Conservation (phyloP, 345 rosid genomes). For the Noccaea bulbosa region DNA sequence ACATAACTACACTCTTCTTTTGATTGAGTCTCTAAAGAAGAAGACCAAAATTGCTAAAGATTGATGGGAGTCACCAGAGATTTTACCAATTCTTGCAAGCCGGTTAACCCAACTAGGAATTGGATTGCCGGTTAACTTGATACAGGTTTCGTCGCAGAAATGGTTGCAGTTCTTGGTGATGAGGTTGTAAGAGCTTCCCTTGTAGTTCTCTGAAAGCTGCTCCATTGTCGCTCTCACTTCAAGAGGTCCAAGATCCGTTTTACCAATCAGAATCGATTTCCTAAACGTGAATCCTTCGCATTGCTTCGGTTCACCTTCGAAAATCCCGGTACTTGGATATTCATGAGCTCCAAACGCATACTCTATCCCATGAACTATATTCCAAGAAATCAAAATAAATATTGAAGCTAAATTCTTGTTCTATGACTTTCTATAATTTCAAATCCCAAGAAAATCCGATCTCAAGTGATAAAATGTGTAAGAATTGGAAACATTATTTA, state of each 20-base stretch:
- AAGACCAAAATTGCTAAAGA: background rate
- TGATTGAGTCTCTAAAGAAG: no score
- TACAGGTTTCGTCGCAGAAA: constrained; percentile 88
- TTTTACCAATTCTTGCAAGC: constrained; percentile 89
- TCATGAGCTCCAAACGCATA: constrained; percentile 99
- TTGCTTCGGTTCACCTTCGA: constrained; percentile 89
- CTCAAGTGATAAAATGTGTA: constrained; percentile 33
- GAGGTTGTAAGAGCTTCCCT: constrained; percentile 85
- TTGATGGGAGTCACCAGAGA: constrained; percentile 34
- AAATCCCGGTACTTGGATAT: constrained; percentile 88
- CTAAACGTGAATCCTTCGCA: constrained; percentile 91
- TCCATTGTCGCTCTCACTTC: constrained; percentile 82
- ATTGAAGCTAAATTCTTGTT: no score
- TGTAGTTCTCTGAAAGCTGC: constrained; percentile 69
- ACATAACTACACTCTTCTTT: no score
- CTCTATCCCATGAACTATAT: constrained; percentile 88
- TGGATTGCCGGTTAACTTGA: constrained; percentile 75
- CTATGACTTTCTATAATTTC: background rate
- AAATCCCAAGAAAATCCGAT: constrained; percentile 16
- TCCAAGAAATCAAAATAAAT: background rate
- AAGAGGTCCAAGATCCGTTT: constrained; percentile 66
- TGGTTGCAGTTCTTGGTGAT: constrained; percentile 98
- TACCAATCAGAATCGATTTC: constrained; percentile 83
- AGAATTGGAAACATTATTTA: background rate
- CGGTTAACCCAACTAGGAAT: constrained; percentile 98